These are phyloP conservation scores for Ascoidea rubescens DNA, from an alignment of 805 yeast species.

Conservation along the genomic window DNA sequence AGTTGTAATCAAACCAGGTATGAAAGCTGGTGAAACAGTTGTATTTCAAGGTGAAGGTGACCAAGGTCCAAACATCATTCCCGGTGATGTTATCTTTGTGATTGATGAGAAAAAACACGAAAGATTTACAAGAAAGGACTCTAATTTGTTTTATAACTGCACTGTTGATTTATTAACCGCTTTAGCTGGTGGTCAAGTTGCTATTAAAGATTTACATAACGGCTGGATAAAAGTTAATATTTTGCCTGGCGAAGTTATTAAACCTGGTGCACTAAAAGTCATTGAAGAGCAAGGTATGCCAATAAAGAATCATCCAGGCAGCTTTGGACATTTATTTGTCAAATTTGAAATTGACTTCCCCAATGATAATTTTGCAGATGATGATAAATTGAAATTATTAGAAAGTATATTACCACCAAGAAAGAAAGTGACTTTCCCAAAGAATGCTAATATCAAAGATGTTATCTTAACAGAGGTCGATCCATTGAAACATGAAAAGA, in stretches of 20 bases:
- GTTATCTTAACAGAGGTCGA: slow-evolving; percentile 58
- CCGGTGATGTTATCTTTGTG: slow-evolving; percentile 93
- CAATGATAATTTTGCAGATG: slow-evolving; percentile 50
- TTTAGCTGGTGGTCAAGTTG: slow-evolving; percentile 88
- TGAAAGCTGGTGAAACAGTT: slow-evolving; percentile 86
- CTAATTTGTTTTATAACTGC: slow-evolving; percentile 73
- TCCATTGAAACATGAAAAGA: slow-evolving; percentile 39
- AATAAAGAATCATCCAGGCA: slow-evolving; percentile 63
- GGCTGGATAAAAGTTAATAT: slow-evolving; percentile 76
- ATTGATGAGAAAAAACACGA: slow-evolving; percentile 84
- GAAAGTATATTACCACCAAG: slow-evolving; percentile 75
- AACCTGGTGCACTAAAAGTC: slow-evolving; percentile 73
- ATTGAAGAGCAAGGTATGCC: slow-evolving; percentile 98
- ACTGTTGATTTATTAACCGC: slow-evolving; percentile 90
- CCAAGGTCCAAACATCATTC: slow-evolving; percentile 86
- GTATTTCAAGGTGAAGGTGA: slow-evolving; percentile 94
- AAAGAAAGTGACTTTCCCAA: slow-evolving; percentile 41
- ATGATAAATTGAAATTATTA: slow-evolving; percentile 58
- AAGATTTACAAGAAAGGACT: slow-evolving; percentile 73
- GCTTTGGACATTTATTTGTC: slow-evolving; percentile 74
- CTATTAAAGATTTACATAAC: slow-evolving; percentile 81
- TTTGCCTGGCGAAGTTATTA: slow-evolving; percentile 83
- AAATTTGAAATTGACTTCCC: slow-evolving; percentile 91
- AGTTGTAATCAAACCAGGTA: slow-evolving; percentile 93
- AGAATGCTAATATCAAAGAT: slow-evolving; percentile 67